Conservation (phyloP, 1,284 basidiomycete genomes). For the Boletus coffeatus region DNA sequence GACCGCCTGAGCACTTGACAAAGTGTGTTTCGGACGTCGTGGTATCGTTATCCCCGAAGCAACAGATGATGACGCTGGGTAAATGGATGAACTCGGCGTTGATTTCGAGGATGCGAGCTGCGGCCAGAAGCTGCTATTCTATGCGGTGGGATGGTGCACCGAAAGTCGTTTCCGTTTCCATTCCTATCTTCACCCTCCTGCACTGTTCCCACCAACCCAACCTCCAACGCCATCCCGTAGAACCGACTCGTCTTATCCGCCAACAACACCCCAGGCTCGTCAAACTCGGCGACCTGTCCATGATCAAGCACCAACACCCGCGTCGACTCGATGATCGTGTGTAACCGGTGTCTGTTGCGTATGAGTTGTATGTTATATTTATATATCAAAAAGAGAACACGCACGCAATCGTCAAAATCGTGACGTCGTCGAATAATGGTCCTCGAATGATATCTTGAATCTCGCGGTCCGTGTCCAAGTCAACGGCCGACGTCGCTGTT, state of each 20-base stretch:
- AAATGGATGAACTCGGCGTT: too few species aligned
- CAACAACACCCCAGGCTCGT: conserved; percentile 22
- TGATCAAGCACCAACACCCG: conserved; percentile 78
- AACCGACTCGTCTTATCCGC: conserved; percentile 21
- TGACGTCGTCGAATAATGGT: conserved; percentile 62
- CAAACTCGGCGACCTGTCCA: conserved; percentile 46
- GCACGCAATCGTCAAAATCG: conserved; percentile 82
- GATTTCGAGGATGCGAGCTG: too few species aligned
- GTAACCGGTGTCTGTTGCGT: conserved; percentile 69
- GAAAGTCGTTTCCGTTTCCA: background rate
- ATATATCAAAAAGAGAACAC: conserved; percentile 6
- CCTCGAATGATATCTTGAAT: conserved; percentile 80
- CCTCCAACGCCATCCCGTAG: conserved; percentile 30
- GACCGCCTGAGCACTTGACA: too few species aligned
- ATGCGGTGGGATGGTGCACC: too few species aligned
- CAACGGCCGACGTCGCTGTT: conserved; percentile 76
- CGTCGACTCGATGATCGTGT: conserved; percentile 88
- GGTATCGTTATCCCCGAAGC: too few species aligned
- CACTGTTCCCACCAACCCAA: conserved; percentile 17
- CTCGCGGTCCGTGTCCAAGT: conserved; percentile 84
- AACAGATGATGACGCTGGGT: too few species aligned
- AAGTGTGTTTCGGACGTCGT: too few species aligned
- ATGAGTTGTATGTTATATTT: background rate
- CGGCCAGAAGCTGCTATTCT: too few species aligned
- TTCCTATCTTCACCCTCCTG: background rate